Evolutionary conservation across 2,329 filamentous ascomycete species (phyloP), one percentile per base, ranked within the genome.

Genomic region (Sclerotinia borealis): DNA sequence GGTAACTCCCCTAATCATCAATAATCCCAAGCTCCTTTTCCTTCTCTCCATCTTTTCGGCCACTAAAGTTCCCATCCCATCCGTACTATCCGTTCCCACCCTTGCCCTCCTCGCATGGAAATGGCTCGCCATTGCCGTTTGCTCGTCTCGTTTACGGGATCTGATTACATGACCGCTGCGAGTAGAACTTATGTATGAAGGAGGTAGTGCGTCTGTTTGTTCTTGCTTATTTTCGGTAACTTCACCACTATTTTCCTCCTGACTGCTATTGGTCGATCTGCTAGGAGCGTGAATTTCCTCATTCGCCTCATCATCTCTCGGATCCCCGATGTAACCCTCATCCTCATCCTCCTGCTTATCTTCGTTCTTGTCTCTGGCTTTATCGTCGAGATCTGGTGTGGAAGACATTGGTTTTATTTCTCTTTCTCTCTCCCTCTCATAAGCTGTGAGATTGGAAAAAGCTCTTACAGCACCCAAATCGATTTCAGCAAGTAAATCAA

Each of bases 1-100:
- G 5, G 13, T 13, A 8, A 19, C 22, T 31, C 37, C 48, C 25
- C 59, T 61, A 22, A 61, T 41, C 48, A 61, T 61, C 37, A 61
- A 45, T 10, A 61, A 37, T 3, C 36, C 48, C 37, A 61, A 45
- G n/a, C n/a, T 39, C 0, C 37, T 25, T 10, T 34, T 61, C 48
- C 37, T 17, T 10, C 29, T 54, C 10, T 15, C 17, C 29, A n/a
- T 54, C 13, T 22, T 61, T 1, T 34, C n/a, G 15, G 15, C 3
- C 6, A 25, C 10, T 2, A 61, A 39, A 45, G n/a, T 43, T 15
- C 27, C 19, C 3, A n/a, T 27, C 13, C 45, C 19, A 52, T 59
- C 56, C n/a, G 43, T 27, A 37, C 56, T 59, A 37, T 37, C 13
- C 9, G 31, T n/a, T 6, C 31, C 27, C 11, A 15, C 37, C 10